Base-by-base conservation (phyloP, 1,139 yeast genomes). In the Pichia sp. region DNA sequence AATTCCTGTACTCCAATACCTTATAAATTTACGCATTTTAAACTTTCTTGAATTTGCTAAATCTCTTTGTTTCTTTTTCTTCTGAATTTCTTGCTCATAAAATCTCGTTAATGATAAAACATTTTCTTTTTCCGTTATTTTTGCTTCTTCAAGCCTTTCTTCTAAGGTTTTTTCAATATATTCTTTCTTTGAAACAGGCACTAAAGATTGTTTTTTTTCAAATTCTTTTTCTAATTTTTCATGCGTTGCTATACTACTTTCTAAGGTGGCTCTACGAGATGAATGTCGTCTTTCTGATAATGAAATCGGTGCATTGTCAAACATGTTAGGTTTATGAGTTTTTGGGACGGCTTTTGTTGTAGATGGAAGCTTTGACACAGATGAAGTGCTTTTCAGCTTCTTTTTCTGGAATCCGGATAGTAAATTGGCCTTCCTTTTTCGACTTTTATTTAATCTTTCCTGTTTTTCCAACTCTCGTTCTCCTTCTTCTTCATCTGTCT, bases 141-240 rank as follows among this genome's bases (percentile, higher is more conserved):
- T 70, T 0, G 98, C 97, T 59, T 89, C 95, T 11, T 75, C 82
- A 42, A 92, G 66, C 47, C 90, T 71, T 60, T 92, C 96, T 51
- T 83, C 96, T 57, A 92, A 95, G 0, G 98, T 89, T 60, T 85
- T 60, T 52, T 75, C 80, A 16, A 70, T 68, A 44, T 74, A 73
- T 48, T 63, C 63, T 62, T 57, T 59, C 63, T 53, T 63, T 42
- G 57, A 63, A 43, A 62, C 58, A 10, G 61, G 65, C 29, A 49
- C 54, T 6, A 41, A 37, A 6, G 66, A 58, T 26, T 82, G 82
- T 49, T 86, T 73, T 53, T 85, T 73, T 41, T 74, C 75, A 61
- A 87, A 96, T 48, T 80, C 81, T 53, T 77, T 81, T 51, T 81
- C 76, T 51, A 92, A 66, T 54, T 82, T 81, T 56, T 85, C 80